A percentile compares a stretch with the other conserved stretches of the same genome.
These are phyloP conservation scores for Colletotrichum plurivorum DNA, from an alignment of 2,329 filamentous ascomycete species.

Conservation along the genomic window DNA sequence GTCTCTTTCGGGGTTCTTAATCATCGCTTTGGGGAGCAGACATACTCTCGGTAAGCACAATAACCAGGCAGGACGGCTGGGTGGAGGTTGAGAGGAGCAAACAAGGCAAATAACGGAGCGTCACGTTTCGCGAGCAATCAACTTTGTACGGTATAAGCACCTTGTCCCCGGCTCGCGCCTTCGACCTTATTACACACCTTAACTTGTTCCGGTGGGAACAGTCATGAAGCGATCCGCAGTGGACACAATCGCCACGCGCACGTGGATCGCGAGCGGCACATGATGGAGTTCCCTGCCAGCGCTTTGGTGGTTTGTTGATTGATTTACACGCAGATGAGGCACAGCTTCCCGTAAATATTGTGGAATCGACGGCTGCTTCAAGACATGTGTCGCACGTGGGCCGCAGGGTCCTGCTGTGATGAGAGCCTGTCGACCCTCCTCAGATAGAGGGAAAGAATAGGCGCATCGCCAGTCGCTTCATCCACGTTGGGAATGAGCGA, in stretches of 20 bases:
- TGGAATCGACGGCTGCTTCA: conserved; percentile 11
- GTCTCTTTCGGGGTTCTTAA: too few relatives aligned
- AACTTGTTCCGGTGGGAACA: conserved; percentile 14
- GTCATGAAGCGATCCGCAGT: conserved; percentile 3
- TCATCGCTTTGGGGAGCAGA: too few relatives aligned
- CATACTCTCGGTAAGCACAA: not conserved
- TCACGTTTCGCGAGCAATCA: conserved; percentile 14
- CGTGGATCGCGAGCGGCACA: conserved; percentile 7
- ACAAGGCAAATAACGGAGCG: conserved; percentile 15
- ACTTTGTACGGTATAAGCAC: conserved; percentile 22
- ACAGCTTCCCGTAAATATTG: not conserved
- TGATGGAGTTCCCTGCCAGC: not conserved
- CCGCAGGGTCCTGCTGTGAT: conserved; percentile 14
- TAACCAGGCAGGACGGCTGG: not conserved
- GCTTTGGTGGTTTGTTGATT: not conserved
- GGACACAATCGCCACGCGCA: not conserved
- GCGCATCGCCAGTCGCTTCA: conserved; percentile 10
- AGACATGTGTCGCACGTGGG: conserved; percentile 17
- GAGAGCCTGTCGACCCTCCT: not conserved
- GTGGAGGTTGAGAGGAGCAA: conserved; percentile 12
- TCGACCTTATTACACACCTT: conserved; percentile 18
- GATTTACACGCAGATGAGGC: conserved; percentile 14
- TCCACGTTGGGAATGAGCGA: conserved; percentile 19
- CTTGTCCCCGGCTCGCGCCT: conserved; percentile 10
- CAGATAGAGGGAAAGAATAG: not conserved